phyloP scores from a whole-genome alignment of 257 asterid species.

The Coffea canephora region DNA sequence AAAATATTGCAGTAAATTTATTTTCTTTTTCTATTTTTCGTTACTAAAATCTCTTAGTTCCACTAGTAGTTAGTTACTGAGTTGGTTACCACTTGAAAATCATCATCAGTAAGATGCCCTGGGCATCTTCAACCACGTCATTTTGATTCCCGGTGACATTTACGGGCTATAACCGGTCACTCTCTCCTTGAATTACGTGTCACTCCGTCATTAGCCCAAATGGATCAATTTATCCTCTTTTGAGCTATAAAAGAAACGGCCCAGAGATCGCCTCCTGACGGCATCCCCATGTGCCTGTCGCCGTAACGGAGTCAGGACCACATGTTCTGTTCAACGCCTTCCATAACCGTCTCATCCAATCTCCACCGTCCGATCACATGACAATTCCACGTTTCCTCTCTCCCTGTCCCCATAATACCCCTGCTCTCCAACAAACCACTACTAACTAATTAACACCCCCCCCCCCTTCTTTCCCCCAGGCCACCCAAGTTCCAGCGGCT shows the following conservation, averaged over 20 bases:
- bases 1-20: no score
- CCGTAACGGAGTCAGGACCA: slow-evolving; percentile 98
- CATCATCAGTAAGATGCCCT: background rate
- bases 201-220: slow-evolving; percentile 17
- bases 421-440: slow-evolving; percentile 9
- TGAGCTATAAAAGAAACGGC: slow-evolving; percentile 20
- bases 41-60: no score
- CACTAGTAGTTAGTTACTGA: background rate
- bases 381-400: background rate
- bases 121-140: background rate
- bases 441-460: no score
- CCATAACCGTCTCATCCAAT: slow-evolving; percentile 55
- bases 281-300: slow-evolving; percentile 90
- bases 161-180: slow-evolving; percentile 12
- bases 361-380: slow-evolving; percentile 70
- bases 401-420: slow-evolving; percentile 17
- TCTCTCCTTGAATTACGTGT: slow-evolving; percentile 29
- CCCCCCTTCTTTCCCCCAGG: no score
- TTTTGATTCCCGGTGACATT: slow-evolving; percentile 13
- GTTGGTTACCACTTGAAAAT: background rate
- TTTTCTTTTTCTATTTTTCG: no score
- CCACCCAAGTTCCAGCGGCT: background rate
- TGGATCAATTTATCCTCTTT: slow-evolving; percentile 29
- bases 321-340: slow-evolving; percentile 39
- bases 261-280: slow-evolving; percentile 61